Evolutionary conservation across 2,329 filamentous ascomycete species (phyloP).

Genomic region (Cytospora schulzeri): DNA sequence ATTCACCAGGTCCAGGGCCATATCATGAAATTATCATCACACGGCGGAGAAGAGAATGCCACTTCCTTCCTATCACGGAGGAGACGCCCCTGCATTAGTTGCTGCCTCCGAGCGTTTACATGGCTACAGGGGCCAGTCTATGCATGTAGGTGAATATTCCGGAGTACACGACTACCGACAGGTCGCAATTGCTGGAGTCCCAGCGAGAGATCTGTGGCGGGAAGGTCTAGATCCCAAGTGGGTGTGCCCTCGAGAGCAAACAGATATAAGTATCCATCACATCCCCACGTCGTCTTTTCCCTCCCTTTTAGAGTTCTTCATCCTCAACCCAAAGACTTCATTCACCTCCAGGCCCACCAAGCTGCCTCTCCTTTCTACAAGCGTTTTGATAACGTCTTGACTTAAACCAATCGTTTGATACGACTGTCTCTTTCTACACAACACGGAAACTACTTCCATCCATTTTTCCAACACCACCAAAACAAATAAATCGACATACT

Average conservation of each 20-base stretch:
- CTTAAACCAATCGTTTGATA: slow-evolving; percentile 13
- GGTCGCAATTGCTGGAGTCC: background rate
- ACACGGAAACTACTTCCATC: background rate
- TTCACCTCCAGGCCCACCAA: slow-evolving; percentile 2
- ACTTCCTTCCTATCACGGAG: background rate
- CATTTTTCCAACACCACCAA: background rate
- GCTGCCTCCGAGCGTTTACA: slow-evolving; percentile 2
- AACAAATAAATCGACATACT: background rate
- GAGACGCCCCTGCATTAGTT: background rate
- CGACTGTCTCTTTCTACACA: slow-evolving; percentile 16
- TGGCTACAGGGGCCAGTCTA: slow-evolving; percentile 7
- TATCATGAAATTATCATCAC: slow-evolving; percentile 8
- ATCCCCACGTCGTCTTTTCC: background rate
- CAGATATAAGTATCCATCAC: slow-evolving; percentile 7
- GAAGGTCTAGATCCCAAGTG: background rate
- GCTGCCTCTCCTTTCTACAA: slow-evolving; percentile 6
- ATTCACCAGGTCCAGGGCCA: slow-evolving; percentile 8
- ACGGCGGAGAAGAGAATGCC: slow-evolving; percentile 6
- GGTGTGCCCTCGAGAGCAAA: background rate
- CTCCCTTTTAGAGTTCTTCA: background rate
- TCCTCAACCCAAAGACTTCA: slow-evolving; percentile 2
- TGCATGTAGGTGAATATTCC: slow-evolving; percentile 1
- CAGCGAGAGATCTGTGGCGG: background rate
- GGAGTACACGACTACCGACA: background rate
- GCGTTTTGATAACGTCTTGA: slow-evolving; percentile 20